Base-by-base conservation (phyloP, 2,329 filamentous ascomycete species). In the Penicillium sp. region DNA sequence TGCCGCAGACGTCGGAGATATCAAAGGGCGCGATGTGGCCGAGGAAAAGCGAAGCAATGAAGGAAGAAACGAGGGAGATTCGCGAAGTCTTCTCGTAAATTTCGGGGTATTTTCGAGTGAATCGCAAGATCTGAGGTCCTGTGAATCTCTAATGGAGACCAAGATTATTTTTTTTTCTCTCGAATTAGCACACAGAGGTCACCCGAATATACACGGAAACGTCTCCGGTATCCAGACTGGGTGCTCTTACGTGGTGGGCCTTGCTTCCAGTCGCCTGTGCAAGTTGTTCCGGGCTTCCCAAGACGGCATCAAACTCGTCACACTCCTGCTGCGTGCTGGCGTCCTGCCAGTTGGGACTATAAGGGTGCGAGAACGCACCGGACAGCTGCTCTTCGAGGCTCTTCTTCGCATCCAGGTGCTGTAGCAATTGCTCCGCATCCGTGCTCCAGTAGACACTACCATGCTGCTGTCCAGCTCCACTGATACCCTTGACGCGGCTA, bases 341-440 rank as follows among this genome's bases (percentile, higher is more conserved):
- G 68, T 98, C 93, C 72, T 97, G 93, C 93, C 93, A 98, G 68
- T 97, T 98, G 6, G 93, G 93, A 56, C 88, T 90, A 72, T 84
- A 90, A 4, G 86, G 84, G 67, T 94, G 86, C 12, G 90, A 86
- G 64, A 97, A 88, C 0, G 85, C 86, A 3, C 71, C 73, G 8
- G 74, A 72, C 26, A 97, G 74, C 72, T 95, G 90, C 51, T 86
- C 82, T 43, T 86, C 77, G 40, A 97, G 73, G 0, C 77, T 72
- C 64, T 79, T 80, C 18, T 70, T 70, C 3, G 77, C 65, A 56
- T 88, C 76, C 38, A 97, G 72, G 9, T 62, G 72, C 4, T 66
- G 71, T 38, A 97, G 77, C 38, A 85, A 63, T 6, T 69, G 62
- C 64, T 87, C 85, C 5, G 88, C 90, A 48, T 83, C 73, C 39